Conservation (phyloP, 2,329 filamentous ascomycete genomes). For the Alternaria panax region DNA sequence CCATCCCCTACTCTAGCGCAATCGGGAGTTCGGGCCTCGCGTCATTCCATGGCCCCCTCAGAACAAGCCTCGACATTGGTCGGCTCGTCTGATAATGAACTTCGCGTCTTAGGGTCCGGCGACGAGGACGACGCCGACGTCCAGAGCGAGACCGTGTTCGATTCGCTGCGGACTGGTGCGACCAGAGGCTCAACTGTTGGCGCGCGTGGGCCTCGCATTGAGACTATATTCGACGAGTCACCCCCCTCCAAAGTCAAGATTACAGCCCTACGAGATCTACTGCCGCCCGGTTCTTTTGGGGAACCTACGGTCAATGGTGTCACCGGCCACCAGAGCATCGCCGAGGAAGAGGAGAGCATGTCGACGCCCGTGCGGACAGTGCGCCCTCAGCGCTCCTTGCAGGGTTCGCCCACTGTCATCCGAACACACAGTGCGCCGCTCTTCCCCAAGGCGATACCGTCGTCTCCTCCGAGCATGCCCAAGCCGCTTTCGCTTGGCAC, state of each 20-base stretch:
- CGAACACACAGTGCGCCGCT: slow-evolving; percentile 43
- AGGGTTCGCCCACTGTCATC: slow-evolving; percentile 46
- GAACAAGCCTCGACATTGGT: slow-evolving; percentile 71
- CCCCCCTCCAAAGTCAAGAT: slow-evolving; percentile 58
- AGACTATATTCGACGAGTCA: slow-evolving; percentile 83
- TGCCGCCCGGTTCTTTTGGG: slow-evolving; percentile 56
- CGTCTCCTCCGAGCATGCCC: slow-evolving; percentile 56
- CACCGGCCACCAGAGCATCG: slow-evolving; percentile 54
- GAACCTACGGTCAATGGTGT: slow-evolving; percentile 44
- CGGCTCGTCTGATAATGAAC: slow-evolving; percentile 71
- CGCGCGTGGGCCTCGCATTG: slow-evolving; percentile 73
- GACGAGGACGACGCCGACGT: slow-evolving; percentile 82
- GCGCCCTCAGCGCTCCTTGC: slow-evolving; percentile 47
- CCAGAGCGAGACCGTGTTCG: slow-evolving; percentile 78
- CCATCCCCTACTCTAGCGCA: slow-evolving; percentile 46
- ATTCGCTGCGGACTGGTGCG: slow-evolving; percentile 75
- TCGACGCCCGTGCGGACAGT: slow-evolving; percentile 57
- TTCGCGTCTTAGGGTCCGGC: slow-evolving; percentile 68
- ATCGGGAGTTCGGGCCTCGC: slow-evolving; percentile 54
- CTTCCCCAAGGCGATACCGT: slow-evolving; percentile 51
- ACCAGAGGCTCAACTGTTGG: slow-evolving; percentile 69
- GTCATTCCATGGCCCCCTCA: slow-evolving; percentile 64
- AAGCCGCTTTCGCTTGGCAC: slow-evolving; percentile 52
- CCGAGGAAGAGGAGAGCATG: slow-evolving; percentile 60
- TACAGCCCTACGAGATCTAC: slow-evolving; percentile 57